Base-by-base conservation (phyloP, 2,329 filamentous ascomycete species). In the Fusarium sp. region DNA sequence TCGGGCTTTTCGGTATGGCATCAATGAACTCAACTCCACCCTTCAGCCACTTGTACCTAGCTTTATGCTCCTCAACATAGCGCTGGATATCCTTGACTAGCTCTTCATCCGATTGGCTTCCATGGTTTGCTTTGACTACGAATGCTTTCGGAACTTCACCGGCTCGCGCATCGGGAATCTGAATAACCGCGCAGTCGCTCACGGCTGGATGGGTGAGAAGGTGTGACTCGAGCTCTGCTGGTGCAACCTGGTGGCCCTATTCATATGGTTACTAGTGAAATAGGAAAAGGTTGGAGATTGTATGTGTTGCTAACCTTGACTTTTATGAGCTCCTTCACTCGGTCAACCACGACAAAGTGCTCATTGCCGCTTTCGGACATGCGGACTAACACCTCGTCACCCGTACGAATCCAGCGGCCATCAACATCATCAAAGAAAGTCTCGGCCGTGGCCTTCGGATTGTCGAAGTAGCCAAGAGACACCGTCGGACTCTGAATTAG, bases 321-420 rank as follows among this genome's bases (percentile, higher is more conserved):
- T 80, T 94, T 94, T 82, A 94, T 94, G 45, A 94, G 84, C 79
- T 94, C 90, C 75, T 90, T 88, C 63, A 87, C 82, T 20, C 95
- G 89, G 79, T 98, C 95, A 3, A 94, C 92, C 63, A 98, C 93
- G 78, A 94, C 92, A 47, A 98, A 81, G 78, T 98, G 95, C 81
- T 98, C 94, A 70, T 91, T 84, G 3, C 94, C 94, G 3, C 85
- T 84, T 0, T 89, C 87, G 8, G 90, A 85, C 76, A 89, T 87
- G 3, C 88, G 87, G 15, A 96, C 84, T 4, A 96, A 84, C 0
- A 92, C 94, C 79, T 97, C 94, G 77, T 98, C 95, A 8, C 95
- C 95, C 0, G 95, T 98, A 28, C 89, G 89, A 86, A 97, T 90
- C 90, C 94, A 96, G 70, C 90, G 83, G 9, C 90, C 90, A 68